Conservation (phyloP, 441 rosid species). For the Adansonia rubrostipa region DNA sequence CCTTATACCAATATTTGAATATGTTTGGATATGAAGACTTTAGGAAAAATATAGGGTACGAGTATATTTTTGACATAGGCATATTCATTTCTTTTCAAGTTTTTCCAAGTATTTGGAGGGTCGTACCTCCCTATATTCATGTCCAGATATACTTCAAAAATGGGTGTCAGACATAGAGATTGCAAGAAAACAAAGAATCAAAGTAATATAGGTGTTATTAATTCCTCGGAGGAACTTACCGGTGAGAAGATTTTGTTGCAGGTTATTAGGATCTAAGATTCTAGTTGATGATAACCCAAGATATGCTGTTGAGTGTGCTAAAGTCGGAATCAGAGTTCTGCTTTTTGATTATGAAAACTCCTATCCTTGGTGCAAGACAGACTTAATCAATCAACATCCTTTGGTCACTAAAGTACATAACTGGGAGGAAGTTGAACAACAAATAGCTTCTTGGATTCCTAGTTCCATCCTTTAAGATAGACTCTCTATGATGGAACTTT, state of each 20-base stretch:
- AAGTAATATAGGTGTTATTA: neutral
- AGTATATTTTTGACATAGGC: no score
- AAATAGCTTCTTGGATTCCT: slow-evolving; percentile 55
- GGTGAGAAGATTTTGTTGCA: slow-evolving; percentile 39
- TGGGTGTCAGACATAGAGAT: no score
- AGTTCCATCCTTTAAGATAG: slow-evolving; percentile 25
- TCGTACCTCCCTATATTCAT: no score
- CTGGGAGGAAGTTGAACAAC: slow-evolving; percentile 90
- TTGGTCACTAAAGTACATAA: slow-evolving; percentile 79
- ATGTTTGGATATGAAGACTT: no score
- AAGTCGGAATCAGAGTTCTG: slow-evolving; percentile 82
- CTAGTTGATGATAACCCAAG: slow-evolving; percentile 94
- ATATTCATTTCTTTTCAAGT: no score
- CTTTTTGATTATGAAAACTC: slow-evolving; percentile 92
- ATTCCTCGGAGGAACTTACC: neutral
- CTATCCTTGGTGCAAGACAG: slow-evolving; percentile 90
- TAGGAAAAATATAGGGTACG: no score
- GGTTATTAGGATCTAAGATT: slow-evolving; percentile 88
- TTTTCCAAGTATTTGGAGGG: no score
- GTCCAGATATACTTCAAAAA: no score
- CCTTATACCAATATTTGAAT: no score
- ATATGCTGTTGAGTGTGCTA: slow-evolving; percentile 91
- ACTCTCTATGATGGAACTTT: neutral
- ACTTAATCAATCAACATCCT: slow-evolving; percentile 62
- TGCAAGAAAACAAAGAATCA: neutral